Conservation (phyloP, 306 rosid species). For the Vicia sativa region DNA sequence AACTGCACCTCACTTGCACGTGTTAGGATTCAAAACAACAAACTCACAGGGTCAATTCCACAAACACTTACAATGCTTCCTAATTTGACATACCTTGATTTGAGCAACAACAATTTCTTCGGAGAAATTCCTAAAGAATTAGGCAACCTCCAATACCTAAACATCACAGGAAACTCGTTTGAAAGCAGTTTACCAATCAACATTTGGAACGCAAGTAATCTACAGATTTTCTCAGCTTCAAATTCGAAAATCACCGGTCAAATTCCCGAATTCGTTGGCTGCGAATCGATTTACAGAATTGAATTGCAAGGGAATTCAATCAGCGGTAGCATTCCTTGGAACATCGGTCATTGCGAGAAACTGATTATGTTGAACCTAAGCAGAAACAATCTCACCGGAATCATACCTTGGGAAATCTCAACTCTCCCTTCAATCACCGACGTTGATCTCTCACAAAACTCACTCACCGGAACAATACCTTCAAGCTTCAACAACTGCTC, state of each 20-base stretch:
- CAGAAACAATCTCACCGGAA: constrained; percentile 73
- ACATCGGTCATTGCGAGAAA: constrained; percentile 79
- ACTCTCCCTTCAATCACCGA: constrained; percentile 73
- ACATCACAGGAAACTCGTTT: constrained; percentile 73
- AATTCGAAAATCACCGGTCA: constrained; percentile 56
- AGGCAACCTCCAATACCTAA: constrained; percentile 62
- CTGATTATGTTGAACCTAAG: constrained; percentile 63
- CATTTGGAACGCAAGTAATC: constrained; percentile 64
- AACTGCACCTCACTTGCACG: constrained; percentile 65
- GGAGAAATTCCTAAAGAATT: constrained; percentile 70
- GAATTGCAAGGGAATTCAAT: constrained; percentile 67
- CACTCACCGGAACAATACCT: constrained; percentile 85
- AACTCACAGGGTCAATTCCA: constrained; percentile 70
- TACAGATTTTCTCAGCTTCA: constrained; percentile 77
- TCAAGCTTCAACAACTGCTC: constrained; percentile 73
- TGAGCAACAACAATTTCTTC: constrained; percentile 71
- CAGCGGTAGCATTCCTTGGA: constrained; percentile 76
- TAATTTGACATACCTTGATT: constrained; percentile 64
- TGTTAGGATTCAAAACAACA: constrained; percentile 74
- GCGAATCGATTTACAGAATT: constrained; percentile 59
- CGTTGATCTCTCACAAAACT: constrained; percentile 79
- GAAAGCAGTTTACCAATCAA: constrained; percentile 50
- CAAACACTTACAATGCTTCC: constrained; percentile 58
- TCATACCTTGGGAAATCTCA: constrained; percentile 91
- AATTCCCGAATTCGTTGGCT: constrained; percentile 78